Base-by-base conservation (phyloP, 441 rosid genomes). In the California macrophylla region DNA sequence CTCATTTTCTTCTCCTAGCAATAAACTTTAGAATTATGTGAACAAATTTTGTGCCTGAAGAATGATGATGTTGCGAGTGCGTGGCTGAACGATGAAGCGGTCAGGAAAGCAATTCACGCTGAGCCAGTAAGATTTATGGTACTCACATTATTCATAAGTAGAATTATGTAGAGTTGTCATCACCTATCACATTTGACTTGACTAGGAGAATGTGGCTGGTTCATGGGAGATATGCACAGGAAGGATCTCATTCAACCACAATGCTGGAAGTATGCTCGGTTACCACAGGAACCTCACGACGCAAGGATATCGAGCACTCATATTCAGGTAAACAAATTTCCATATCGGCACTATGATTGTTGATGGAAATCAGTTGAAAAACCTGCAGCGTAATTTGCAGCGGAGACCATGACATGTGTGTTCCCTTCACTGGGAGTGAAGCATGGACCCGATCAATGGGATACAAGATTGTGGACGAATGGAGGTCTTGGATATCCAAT, bases 61-160 rank as follows among this genome's bases (percentile, higher is more conserved):
- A 72, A 76, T 1, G 89, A 85, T 64, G 84, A 79, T 36, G 76
- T 85, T 18, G 91, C 91, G 13, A 83, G 78, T 9, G 28, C 38
- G 18, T 87, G 91, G 91, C 71, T 87, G 9, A 83, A 87, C 0
- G 74, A 85, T 45, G 80, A 71, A 69, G 68, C 70, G 8, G 86
- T 87, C 1, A 75, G 91, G 79, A 58, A 74, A 66, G 87, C 91
- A 25, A 66, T 85, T 24, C 91, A 87, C 71, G 91, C 85, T 0
- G 68, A 73, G 12, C 63, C 74, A 3, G 88, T 84, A 80, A 67
- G 23, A 6, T 67, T 21, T 0, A 29, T 30, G 24, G 64, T 47
- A 5, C 24, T n/a, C n/a, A n/a, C n/a, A n/a, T n/a, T n/a, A n/a
- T n/a, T n/a, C n/a, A n/a, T n/a, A n/a, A n/a, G n/a, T n/a, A n/a